Percentiles rank a stretch among this genome's conserved stretches.
Conservation (phyloP, 1,284 basidiomycete genomes). For the Prillingera fragicola region DNA sequence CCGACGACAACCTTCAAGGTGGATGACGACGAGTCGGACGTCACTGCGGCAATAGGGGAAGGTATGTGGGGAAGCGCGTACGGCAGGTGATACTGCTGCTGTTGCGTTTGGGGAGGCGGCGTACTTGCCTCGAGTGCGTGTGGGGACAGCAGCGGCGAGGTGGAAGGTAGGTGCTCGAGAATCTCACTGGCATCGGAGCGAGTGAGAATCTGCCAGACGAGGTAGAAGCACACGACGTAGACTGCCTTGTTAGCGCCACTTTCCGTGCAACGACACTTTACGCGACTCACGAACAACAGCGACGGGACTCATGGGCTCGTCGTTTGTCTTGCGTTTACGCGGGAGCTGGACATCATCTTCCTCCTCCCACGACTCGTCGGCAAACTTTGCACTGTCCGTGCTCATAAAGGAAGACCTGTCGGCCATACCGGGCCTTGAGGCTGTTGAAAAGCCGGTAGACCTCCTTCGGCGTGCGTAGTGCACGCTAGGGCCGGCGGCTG, state of each 20-base stretch:
- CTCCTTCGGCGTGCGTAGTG: too few relatives aligned
- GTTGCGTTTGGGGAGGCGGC: conserved; percentile 3
- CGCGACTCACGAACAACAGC: conserved; percentile 37
- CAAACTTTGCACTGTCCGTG: not conserved
- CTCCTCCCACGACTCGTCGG: conserved; percentile 1
- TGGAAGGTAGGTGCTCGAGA: conserved; percentile 29
- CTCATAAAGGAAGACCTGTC: conserved; percentile 6
- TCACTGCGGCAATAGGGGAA: conserved; percentile 1
- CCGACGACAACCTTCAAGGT: conserved; percentile 23
- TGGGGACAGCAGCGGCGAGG: conserved; percentile 18
- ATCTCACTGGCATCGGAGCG: conserved; percentile 41
- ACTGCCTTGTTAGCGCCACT: conserved; percentile 19
- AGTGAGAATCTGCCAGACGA: conserved; percentile 43
- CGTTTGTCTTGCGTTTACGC: conserved; percentile 9
- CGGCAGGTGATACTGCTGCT: conserved; percentile 26
- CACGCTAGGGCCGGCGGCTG: too few relatives aligned
- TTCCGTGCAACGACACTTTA: not conserved
- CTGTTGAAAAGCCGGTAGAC: not conserved
- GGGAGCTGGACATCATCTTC: not conserved
- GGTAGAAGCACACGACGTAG: conserved; percentile 40
- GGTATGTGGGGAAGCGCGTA: conserved; percentile 29
- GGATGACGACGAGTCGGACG: conserved; percentile 7
- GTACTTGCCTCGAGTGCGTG: conserved; percentile 2
- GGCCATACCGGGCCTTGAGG: not conserved
- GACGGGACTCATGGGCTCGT: conserved; percentile 42